phyloP scores from a whole-genome alignment of 805 yeast species.

The Cyberlindnera xishuangbannaensis region DNA sequence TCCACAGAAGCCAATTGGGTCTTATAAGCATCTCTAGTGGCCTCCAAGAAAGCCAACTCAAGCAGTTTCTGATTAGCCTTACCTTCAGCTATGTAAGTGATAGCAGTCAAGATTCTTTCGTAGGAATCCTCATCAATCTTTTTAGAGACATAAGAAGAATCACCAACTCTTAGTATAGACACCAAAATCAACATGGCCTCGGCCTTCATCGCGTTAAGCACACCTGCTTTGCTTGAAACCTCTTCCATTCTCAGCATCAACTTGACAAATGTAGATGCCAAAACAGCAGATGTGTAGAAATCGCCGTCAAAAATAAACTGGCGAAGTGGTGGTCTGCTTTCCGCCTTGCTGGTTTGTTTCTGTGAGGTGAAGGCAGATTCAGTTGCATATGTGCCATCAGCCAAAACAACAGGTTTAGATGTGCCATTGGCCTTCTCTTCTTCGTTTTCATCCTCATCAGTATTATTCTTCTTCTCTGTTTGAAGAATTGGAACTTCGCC shows the following conservation, averaged over 20 bases:
- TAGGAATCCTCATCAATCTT: constrained; percentile 93
- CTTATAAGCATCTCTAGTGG: constrained; percentile 80
- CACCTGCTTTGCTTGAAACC: constrained; percentile 45
- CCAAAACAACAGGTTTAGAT: constrained; percentile 76
- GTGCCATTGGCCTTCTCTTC: constrained; percentile 28
- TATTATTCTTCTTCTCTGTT: constrained; percentile 49
- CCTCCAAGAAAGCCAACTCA: constrained; percentile 74
- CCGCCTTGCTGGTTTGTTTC: constrained; percentile 30
- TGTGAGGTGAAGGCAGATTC: constrained; percentile 71
- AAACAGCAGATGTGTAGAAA: constrained; percentile 82
- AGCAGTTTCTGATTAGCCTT: constrained; percentile 37
- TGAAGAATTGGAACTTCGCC: constrained; percentile 91
- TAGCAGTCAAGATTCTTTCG: constrained; percentile 89
- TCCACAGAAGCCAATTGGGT: constrained; percentile 60
- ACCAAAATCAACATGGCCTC: constrained; percentile 93
- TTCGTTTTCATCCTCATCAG: constrained; percentile 27
- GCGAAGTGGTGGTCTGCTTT: constrained; percentile 68
- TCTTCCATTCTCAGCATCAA: constrained; percentile 71
- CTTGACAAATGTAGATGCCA: constrained; percentile 85
- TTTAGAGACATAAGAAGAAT: constrained; percentile 59
- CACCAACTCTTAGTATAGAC: constrained; percentile 83
- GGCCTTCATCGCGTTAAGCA: constrained; percentile 81
- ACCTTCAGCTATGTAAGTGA: constrained; percentile 70
- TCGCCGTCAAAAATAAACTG: constrained; percentile 80
- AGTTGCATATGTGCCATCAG: constrained; percentile 99